Evolutionary conservation across 2,329 filamentous ascomycete genomes (phyloP).

Genomic region (Claviceps cyperi): DNA sequence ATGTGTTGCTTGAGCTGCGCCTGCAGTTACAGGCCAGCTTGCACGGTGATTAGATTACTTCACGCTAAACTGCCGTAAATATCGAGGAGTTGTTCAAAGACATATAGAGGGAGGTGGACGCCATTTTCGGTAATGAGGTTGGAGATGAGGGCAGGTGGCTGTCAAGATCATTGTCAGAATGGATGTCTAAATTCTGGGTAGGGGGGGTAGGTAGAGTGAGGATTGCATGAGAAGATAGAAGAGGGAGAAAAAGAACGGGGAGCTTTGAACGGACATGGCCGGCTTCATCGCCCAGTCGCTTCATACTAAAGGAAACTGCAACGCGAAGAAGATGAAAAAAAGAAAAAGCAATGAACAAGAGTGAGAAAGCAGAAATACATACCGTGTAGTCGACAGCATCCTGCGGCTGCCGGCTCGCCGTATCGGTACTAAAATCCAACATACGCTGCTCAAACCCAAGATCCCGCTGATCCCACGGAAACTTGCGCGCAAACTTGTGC

Average conservation of each 20-base stretch:
- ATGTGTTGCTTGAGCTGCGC: no score
- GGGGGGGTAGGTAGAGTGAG: no score
- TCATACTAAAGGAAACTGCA: no score
- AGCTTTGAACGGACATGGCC: no score
- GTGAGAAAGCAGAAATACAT: conserved; percentile 12
- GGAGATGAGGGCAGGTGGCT: conserved; percentile 54
- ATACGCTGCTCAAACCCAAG: conserved; percentile 66
- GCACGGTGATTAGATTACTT: not conserved
- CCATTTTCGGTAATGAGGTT: conserved; percentile 66
- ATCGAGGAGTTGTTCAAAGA: conserved; percentile 56
- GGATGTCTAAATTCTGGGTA: not conserved
- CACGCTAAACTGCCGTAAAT: conserved; percentile 32
- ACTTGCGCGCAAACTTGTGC: conserved; percentile 89
- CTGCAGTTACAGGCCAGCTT: no score
- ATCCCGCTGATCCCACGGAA: conserved; percentile 69
- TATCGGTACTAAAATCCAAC: conserved; percentile 53
- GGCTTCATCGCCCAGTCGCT: not conserved
- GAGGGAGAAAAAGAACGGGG: no score
- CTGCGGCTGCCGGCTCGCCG: conserved; percentile 27
- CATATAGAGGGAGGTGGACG: conserved; percentile 53
- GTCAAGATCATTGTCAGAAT: not conserved
- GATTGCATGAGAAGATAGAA: no score
- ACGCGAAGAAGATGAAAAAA: not conserved
- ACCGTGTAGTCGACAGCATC: conserved; percentile 60
- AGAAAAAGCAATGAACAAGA: not conserved